Percentiles rank a stretch among this genome's conserved stretches.
These are phyloP conservation scores for Agarophyton chilense DNA, from an alignment of 23 red algal genomes.

Conservation along the genomic window DNA sequence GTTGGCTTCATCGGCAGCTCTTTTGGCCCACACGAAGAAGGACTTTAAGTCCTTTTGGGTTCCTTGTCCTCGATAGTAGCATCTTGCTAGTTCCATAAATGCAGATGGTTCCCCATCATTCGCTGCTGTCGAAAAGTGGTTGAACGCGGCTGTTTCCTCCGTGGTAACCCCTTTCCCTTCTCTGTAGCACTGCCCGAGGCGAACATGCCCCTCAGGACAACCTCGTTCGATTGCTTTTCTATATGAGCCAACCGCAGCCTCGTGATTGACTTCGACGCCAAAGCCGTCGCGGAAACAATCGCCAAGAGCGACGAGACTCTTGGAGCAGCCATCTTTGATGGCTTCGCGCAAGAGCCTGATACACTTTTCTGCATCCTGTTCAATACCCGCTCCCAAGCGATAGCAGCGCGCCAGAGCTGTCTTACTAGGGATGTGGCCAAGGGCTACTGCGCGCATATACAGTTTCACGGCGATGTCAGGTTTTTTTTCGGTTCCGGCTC, in stretches of 20 bases:
- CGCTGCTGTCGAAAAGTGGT: slow-evolving; percentile 16
- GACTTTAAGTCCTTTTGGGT: not conserved
- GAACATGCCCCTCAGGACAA: slow-evolving; percentile 10
- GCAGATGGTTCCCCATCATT: slow-evolving; percentile 13
- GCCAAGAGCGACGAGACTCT: slow-evolving; percentile 19
- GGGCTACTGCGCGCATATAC: slow-evolving; percentile 35
- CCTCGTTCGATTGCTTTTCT: slow-evolving; percentile 25
- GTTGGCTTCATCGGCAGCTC: slow-evolving; percentile 34
- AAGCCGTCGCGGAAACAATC: slow-evolving; percentile 45
- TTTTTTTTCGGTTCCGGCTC: not conserved
- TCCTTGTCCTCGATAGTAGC: slow-evolving; percentile 42
- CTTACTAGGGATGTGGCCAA: slow-evolving; percentile 1
- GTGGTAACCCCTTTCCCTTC: slow-evolving; percentile 19
- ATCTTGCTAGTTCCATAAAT: slow-evolving; percentile 36
- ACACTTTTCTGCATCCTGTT: slow-evolving; percentile 17
- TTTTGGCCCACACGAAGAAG: slow-evolving; percentile 9
- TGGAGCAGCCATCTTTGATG: not conserved
- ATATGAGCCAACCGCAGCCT: slow-evolving; percentile 22
- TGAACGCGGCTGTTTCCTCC: slow-evolving; percentile 32
- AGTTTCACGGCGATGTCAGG: slow-evolving; percentile 6
- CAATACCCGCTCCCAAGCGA: slow-evolving; percentile 28
- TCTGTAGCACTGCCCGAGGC: slow-evolving; percentile 43
- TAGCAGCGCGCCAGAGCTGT: slow-evolving; percentile 43
- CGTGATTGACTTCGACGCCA: slow-evolving; percentile 31
- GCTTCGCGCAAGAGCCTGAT: slow-evolving; percentile 30